Conservation (phyloP, 345 rosid species). For the Camelina hispida region DNA sequence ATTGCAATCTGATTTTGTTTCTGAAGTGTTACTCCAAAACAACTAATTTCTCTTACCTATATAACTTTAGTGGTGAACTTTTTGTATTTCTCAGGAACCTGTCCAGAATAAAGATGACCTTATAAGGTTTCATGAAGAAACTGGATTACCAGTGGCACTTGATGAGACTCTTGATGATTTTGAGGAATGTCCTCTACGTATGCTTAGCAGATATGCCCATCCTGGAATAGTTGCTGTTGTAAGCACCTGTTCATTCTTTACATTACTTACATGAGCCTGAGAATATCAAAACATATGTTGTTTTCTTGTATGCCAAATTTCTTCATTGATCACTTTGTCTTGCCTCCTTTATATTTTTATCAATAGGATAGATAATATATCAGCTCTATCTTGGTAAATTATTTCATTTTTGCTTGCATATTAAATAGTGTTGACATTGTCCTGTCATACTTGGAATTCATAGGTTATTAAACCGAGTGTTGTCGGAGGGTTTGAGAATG, state of each 20-base stretch:
- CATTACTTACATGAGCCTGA: slow-evolving; percentile 22
- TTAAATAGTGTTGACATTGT: slow-evolving; percentile 18
- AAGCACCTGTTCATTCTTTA: slow-evolving; percentile 45
- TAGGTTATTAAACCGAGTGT: slow-evolving; percentile 94
- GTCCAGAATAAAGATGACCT: slow-evolving; percentile 75
- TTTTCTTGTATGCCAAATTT: slow-evolving; percentile 13
- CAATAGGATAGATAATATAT: slow-evolving; percentile 14
- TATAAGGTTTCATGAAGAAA: slow-evolving; percentile 83
- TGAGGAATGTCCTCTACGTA: slow-evolving; percentile 55
- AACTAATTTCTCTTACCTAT: slow-evolving; percentile 24
- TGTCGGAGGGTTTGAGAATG: slow-evolving; percentile 88
- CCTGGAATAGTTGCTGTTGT: slow-evolving; percentile 89
- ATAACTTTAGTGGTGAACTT: slow-evolving; percentile 18
- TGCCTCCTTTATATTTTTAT: too few species aligned
- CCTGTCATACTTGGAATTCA: slow-evolving; percentile 21
- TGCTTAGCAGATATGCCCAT: slow-evolving; percentile 69
- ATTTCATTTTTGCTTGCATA: not conserved
- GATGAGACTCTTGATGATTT: slow-evolving; percentile 83
- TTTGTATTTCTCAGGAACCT: slow-evolving; percentile 74
- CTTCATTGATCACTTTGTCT: too few species aligned
- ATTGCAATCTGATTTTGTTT: slow-evolving; percentile 20
- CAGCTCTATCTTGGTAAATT: slow-evolving; percentile 2
- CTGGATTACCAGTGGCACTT: slow-evolving; percentile 86
- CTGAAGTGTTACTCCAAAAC: slow-evolving; percentile 11
- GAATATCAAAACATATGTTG: slow-evolving; percentile 3